A percentile compares a stretch with the other conserved stretches of the same genome.
Evolutionary conservation across 2,329 filamentous ascomycete genomes (phyloP).

Genomic region (Fusarium nanum): DNA sequence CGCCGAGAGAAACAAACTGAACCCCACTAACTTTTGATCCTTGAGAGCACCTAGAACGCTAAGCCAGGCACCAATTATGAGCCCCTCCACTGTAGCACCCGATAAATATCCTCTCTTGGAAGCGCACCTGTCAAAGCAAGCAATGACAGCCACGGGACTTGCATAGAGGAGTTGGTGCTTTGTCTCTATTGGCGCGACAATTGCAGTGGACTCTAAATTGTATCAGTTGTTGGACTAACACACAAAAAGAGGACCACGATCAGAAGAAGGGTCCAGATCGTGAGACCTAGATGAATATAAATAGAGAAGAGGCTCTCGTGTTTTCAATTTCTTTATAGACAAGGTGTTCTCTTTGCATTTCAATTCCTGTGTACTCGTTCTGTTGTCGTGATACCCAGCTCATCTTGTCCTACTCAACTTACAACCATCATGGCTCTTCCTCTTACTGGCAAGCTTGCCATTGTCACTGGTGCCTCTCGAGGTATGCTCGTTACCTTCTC

Average conservation of each 20-base stretch:
- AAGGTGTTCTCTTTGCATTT: background rate
- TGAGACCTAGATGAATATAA: background rate
- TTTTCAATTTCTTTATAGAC: background rate
- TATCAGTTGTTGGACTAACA: slow-evolving; percentile 11
- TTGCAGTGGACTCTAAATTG: slow-evolving; percentile 12
- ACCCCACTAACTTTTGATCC: slow-evolving; percentile 10
- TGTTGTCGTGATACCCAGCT: slow-evolving; percentile 13
- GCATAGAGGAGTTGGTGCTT: slow-evolving; percentile 10
- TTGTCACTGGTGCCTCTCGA: slow-evolving; percentile 83
- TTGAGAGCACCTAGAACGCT: slow-evolving; percentile 9
- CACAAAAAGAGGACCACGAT: slow-evolving; percentile 13
- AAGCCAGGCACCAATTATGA: slow-evolving; percentile 21
- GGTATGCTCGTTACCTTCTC: slow-evolving; percentile 60
- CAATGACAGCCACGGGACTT: slow-evolving; percentile 34
- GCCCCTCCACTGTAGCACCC: slow-evolving; percentile 25
- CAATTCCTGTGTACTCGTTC: background rate
- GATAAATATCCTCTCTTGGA: slow-evolving; percentile 28
- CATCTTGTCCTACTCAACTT: background rate
- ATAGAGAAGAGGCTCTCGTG: slow-evolving; percentile 15
- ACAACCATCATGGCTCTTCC: slow-evolving; percentile 51
- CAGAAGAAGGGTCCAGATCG: background rate
- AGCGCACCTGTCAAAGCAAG: slow-evolving; percentile 45
- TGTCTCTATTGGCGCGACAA: slow-evolving; percentile 43
- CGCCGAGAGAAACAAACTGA: background rate
- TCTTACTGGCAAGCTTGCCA: slow-evolving; percentile 80